Evolutionary conservation across 352 stramenopile genomes (phyloP).

Genomic region (Globisporangium alternatum): DNA sequence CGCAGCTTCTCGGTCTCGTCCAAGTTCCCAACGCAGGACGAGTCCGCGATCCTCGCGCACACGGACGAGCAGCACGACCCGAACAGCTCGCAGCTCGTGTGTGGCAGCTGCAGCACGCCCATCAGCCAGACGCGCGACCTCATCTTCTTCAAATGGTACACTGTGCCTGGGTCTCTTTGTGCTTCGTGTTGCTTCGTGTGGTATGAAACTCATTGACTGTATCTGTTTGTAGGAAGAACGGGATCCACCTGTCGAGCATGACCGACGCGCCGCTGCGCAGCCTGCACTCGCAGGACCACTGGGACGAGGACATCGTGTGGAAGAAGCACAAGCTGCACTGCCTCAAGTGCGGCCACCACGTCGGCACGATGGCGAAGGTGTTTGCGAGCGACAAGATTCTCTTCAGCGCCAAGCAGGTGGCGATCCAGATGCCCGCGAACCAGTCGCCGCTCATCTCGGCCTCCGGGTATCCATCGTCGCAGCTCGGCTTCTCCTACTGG

Average conservation of each 20-base stretch:
- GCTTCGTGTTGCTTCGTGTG: not conserved
- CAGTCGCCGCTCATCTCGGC: constrained; percentile 69
- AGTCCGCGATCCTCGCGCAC: constrained; percentile 44
- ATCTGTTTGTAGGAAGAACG: constrained; percentile 37
- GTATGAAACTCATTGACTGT: not conserved
- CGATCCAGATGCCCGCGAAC: constrained; percentile 68
- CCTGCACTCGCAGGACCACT: constrained; percentile 40
- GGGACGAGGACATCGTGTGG: constrained; percentile 35
- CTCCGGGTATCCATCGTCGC: constrained; percentile 72
- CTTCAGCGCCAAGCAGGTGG: constrained; percentile 62
- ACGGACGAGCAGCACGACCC: constrained; percentile 29
- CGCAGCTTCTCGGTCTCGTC: constrained; percentile 21
- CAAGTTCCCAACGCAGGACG: constrained; percentile 53
- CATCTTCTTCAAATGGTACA: constrained; percentile 78
- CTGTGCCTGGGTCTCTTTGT: not conserved
- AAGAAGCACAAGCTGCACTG: constrained; percentile 72
- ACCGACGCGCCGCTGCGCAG: constrained; percentile 62
- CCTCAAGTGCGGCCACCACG: constrained; percentile 56
- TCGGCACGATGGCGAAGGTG: constrained; percentile 58
- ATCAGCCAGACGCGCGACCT: constrained; percentile 62
- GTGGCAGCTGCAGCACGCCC: constrained; percentile 60
- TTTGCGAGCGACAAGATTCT: constrained; percentile 70
- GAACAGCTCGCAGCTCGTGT: constrained; percentile 54
- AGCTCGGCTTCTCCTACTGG: constrained; percentile 74
- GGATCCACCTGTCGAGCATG: constrained; percentile 69